Conservation (phyloP, 2,329 filamentous ascomycete species). For the Colletotrichum gloeosporioides region DNA sequence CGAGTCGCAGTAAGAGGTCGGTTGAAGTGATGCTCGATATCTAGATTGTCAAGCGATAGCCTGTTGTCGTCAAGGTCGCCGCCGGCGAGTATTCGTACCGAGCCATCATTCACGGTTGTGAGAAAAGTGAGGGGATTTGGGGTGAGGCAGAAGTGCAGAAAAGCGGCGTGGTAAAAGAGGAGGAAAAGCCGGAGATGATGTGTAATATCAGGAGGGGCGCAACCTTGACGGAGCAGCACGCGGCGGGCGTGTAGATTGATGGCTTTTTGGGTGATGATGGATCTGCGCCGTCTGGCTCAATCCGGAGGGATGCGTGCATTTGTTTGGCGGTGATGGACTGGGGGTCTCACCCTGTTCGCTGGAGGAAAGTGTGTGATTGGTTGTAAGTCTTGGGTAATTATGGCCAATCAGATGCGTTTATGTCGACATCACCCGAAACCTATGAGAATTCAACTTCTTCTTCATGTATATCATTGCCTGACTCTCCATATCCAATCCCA, state of each 20-base stretch:
- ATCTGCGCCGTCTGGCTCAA: conserved; percentile 7
- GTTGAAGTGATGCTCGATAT: background rate
- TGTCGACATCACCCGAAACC: background rate
- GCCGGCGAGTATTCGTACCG: background rate
- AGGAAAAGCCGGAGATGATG: background rate
- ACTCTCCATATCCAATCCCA: background rate
- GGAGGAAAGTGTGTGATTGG: background rate
- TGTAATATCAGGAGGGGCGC: background rate
- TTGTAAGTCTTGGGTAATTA: background rate
- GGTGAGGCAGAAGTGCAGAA: background rate
- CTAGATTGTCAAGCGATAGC: background rate
- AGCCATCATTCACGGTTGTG: too few relatives aligned
- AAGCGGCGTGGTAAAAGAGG: background rate
- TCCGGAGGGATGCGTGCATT: conserved; percentile 12
- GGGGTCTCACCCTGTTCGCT: background rate
- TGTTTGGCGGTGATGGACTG: background rate
- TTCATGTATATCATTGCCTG: rapidly evolving
- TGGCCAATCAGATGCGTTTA: background rate
- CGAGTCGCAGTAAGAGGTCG: background rate
- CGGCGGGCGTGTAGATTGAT: background rate
- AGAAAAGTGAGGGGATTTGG: background rate
- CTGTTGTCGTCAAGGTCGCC: background rate
- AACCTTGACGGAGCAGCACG: background rate
- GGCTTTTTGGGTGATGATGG: background rate
- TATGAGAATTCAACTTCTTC: background rate